Evolutionary conservation across 108 stramenopile species (phyloP).

Genomic region (Nannochloropsis salina): DNA sequence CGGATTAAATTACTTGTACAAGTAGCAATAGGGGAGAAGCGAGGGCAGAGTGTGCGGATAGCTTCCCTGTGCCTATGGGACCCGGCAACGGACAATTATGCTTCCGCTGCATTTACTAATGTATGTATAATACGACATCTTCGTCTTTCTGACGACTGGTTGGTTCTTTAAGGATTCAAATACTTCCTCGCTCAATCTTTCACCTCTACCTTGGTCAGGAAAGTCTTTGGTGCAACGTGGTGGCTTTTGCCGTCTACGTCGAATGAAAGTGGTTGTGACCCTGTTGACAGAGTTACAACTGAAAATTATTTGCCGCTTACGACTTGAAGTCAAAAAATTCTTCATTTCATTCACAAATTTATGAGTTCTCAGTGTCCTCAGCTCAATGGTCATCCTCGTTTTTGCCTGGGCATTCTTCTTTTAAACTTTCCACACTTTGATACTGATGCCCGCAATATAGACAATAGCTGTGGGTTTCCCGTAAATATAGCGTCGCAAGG

Average conservation of each 20-base stretch:
- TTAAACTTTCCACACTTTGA: neutral
- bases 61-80: constrained; percentile 68
- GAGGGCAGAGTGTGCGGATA: constrained; percentile 64
- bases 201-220: neutral
- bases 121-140: neutral
- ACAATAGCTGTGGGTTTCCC: neutral
- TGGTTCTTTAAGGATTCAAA: neutral
- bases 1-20: constrained; percentile 65
- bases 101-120: constrained; percentile 53
- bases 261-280: neutral
- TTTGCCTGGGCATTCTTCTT: neutral
- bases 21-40: constrained; percentile 62
- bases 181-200: neutral
- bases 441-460: constrained; percentile 17
- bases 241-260: neutral
- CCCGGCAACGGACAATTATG: constrained; percentile 63
- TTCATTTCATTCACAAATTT: no score
- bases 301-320: no score
- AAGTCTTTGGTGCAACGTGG: neutral
- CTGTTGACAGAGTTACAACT: no score
- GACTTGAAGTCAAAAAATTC: no score
- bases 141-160: neutral
- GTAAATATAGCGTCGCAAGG: neutral
- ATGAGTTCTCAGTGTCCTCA: neutral
- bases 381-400: neutral